Evolutionary conservation across 2,329 filamentous ascomycete species (phyloP).

Genomic region (Penicillium sp.): DNA sequence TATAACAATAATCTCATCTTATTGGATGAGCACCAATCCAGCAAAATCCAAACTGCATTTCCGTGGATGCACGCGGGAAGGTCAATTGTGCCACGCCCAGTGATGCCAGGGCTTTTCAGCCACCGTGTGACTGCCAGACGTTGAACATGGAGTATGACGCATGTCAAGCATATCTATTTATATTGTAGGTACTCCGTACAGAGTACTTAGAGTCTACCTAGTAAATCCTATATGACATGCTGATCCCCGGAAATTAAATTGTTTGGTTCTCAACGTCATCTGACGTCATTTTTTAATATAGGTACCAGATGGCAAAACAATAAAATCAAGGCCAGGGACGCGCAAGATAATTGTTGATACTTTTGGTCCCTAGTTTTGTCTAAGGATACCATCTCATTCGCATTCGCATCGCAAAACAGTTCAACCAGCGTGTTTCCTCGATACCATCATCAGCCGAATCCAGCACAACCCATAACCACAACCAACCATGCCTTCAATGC

Average conservation of each 20-base stretch:
- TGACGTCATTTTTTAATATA: slow-evolving; percentile 18
- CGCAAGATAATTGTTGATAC: not conserved
- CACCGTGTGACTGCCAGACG: slow-evolving; percentile 8
- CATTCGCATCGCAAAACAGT: not conserved
- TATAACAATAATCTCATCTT: not conserved
- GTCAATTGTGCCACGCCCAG: slow-evolving; percentile 1
- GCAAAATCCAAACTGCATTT: not conserved
- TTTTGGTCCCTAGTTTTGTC: slow-evolving; percentile 5
- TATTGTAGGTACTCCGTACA: not conserved
- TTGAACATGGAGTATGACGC: slow-evolving; percentile 22
- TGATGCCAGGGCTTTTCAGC: slow-evolving; percentile 22
- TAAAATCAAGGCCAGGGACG: slow-evolving; percentile 4
- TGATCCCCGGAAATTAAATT: slow-evolving; percentile 10
- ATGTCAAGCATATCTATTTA: slow-evolving; percentile 5
- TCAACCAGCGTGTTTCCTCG: not conserved
- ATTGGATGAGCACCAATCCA: not conserved
- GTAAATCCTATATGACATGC: not conserved
- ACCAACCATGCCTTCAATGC: slow-evolving; percentile 33
- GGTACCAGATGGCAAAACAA: not conserved
- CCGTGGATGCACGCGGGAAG: not conserved
- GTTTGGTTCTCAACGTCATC: slow-evolving; percentile 17
- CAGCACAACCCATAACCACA: not conserved
- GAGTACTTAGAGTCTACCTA: not conserved
- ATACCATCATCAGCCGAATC: not conserved
- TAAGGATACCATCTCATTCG: not conserved